Percentiles rank a stretch among this genome's conserved stretches.
phyloP scores from a whole-genome alignment of 2,329 filamentous ascomycete genomes.

The Volutella citrinella region DNA sequence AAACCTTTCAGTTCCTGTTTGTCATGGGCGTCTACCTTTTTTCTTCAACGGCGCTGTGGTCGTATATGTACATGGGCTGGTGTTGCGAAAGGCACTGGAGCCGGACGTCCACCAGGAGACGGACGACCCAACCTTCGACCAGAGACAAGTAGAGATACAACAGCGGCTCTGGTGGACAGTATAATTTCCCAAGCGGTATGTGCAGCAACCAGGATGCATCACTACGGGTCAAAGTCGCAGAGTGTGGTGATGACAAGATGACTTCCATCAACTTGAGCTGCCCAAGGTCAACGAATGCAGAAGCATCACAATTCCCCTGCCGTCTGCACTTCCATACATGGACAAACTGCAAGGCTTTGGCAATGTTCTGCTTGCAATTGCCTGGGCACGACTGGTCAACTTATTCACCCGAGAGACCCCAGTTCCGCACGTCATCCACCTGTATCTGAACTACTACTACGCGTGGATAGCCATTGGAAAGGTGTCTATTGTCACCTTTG shows the following conservation, averaged over 20 bases:
- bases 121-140: conserved; percentile 19
- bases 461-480: conserved; percentile 35
- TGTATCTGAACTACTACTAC: conserved; percentile 36
- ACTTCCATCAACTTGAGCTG: conserved; percentile 23
- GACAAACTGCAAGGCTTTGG: conserved; percentile 27
- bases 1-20: conserved; percentile 29
- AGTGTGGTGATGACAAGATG: too few species aligned
- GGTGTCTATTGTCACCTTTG: conserved; percentile 30
- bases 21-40: conserved; percentile 34
- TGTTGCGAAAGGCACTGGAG: conserved; percentile 26
- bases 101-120: conserved; percentile 25
- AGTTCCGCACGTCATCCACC: conserved; percentile 32
- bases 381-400: conserved; percentile 25
- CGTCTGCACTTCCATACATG: conserved; percentile 8
- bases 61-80: conserved; percentile 29
- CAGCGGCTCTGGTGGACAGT: conserved; percentile 28
- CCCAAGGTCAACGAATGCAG: conserved; percentile 19
- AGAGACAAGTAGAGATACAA: conserved; percentile 21
- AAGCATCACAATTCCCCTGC: conserved; percentile 22
- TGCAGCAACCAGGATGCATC: neutral
- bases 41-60: conserved; percentile 31
- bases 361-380: conserved; percentile 32
- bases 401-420: conserved; percentile 30
- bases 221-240: neutral
- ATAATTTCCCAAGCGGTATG: conserved; percentile 27